Evolutionary conservation across 208 protist genomes (phyloP).

Genomic region (Trypanosomatidae sp.): DNA sequence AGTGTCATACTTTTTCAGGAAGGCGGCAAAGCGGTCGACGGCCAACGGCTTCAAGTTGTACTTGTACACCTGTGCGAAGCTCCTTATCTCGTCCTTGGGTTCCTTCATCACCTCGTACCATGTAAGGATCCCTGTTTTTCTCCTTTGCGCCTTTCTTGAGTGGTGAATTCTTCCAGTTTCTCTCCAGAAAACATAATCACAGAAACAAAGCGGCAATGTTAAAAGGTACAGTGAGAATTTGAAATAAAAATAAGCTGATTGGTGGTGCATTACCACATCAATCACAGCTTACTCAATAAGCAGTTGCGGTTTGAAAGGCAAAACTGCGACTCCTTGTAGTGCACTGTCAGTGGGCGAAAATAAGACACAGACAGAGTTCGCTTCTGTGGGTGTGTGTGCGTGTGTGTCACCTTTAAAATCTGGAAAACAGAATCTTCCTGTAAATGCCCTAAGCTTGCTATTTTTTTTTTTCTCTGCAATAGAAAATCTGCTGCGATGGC

Average conservation of each 20-base stretch:
- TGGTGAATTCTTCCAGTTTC: neutral
- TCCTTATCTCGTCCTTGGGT: constrained; percentile 54
- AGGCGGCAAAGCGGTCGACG: constrained; percentile 58
- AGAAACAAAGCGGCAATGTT: neutral
- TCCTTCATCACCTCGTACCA: constrained; percentile 40
- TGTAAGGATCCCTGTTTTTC: neutral
- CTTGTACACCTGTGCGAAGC: constrained; percentile 67
- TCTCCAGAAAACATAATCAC: neutral
- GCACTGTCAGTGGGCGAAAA: neutral
- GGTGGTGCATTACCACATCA: neutral
- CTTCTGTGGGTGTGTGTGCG: neutral
- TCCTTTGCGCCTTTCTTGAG: neutral
- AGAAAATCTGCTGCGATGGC: neutral
- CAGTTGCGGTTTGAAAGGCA: neutral
- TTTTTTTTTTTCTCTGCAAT: neutral
- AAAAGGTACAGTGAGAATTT: too few relatives aligned
- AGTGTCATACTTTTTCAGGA: constrained; percentile 39
- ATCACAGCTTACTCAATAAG: neutral
- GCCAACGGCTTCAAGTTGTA: constrained; percentile 81
- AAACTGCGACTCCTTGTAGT: neutral
- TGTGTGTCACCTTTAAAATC: too few relatives aligned
- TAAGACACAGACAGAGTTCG: neutral
- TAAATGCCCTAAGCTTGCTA: neutral
- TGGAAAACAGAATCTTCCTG: neutral
- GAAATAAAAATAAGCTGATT: neutral